Percentiles rank a stretch among this genome's conserved stretches.
Evolutionary conservation across 495 filamentous ascomycete species (phyloP).

Genomic region (Podospora tetraspora): DNA sequence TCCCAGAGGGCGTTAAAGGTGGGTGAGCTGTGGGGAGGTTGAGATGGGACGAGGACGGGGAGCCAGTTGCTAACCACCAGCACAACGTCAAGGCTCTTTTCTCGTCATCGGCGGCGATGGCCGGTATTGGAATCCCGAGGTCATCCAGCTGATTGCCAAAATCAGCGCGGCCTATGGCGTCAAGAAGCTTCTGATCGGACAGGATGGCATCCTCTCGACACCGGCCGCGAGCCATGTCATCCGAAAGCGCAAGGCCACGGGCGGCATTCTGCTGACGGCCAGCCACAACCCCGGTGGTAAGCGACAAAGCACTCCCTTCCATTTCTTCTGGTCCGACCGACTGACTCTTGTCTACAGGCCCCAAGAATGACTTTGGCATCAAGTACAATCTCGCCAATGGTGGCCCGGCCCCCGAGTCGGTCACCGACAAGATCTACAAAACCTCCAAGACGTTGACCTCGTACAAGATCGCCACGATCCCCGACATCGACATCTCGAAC

Average conservation of each 20-base stretch:
- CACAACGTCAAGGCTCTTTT: constrained; percentile 53
- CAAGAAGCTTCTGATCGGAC: constrained; percentile 95
- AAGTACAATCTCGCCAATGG: constrained; percentile 98
- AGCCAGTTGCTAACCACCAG: not conserved
- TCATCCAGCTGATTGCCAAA: constrained; percentile 93
- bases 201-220: constrained; percentile 92
- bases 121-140: constrained; percentile 94
- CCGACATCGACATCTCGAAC: constrained; percentile 74
- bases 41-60: not conserved
- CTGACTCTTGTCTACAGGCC: constrained; percentile 51
- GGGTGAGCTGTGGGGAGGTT: constrained; percentile 26
- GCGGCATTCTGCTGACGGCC: constrained; percentile 92
- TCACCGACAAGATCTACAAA: constrained; percentile 97
- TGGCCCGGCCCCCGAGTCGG: constrained; percentile 86
- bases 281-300: constrained; percentile 97
- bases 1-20: constrained; percentile 83
- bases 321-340: not conserved
- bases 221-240: constrained; percentile 95
- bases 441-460: constrained; percentile 79
- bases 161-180: constrained; percentile 95
- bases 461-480: constrained; percentile 87
- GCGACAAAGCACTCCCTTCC: constrained; percentile 24
- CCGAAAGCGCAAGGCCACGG: constrained; percentile 85
- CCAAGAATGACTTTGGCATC: constrained; percentile 93
- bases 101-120: constrained; percentile 98